These are phyloP conservation scores for Thermomucor indicae-seudaticae DNA, from an alignment of 371 early-diverging fungal species.

Conservation along the genomic window DNA sequence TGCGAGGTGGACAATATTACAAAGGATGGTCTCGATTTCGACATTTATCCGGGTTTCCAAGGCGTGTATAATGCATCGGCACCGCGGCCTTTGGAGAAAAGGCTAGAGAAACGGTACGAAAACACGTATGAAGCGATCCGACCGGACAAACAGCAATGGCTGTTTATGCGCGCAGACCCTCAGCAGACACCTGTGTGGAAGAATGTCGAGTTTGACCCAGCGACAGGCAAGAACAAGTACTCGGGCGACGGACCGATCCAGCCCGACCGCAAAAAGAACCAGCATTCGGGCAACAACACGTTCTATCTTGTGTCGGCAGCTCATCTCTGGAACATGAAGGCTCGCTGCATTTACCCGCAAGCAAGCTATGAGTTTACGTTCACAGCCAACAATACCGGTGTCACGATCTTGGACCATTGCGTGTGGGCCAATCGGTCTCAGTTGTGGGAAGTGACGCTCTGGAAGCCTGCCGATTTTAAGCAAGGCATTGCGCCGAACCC, in stretches of 20 bases:
- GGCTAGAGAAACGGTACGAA: constrained; percentile 7
- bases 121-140: constrained; percentile 27
- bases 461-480: constrained; percentile 19
- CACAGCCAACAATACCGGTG: constrained; percentile 30
- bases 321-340: constrained; percentile 30
- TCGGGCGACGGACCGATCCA: constrained; percentile 12
- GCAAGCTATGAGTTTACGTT: constrained; percentile 24
- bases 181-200: constrained; percentile 8
- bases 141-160: constrained; percentile 31
- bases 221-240: constrained; percentile 13
- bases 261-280: constrained; percentile 15
- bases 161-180: constrained; percentile 24
- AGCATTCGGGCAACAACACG: constrained; percentile 14
- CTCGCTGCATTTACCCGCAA: constrained; percentile 22
- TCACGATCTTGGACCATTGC: constrained; percentile 23
- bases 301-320: constrained; percentile 28
- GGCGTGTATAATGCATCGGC: constrained; percentile 22
- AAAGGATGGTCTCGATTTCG: constrained; percentile 17
- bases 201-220: constrained; percentile 23
- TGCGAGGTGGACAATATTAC: constrained; percentile 30
- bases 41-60: constrained; percentile 22
- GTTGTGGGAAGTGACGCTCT: constrained; percentile 23
- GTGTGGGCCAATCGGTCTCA: constrained; percentile 15
- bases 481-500: constrained; percentile 16
- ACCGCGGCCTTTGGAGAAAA: constrained; percentile 17